Conservation (phyloP, 2,329 filamentous ascomycete species). For the Talaromyces sp. region DNA sequence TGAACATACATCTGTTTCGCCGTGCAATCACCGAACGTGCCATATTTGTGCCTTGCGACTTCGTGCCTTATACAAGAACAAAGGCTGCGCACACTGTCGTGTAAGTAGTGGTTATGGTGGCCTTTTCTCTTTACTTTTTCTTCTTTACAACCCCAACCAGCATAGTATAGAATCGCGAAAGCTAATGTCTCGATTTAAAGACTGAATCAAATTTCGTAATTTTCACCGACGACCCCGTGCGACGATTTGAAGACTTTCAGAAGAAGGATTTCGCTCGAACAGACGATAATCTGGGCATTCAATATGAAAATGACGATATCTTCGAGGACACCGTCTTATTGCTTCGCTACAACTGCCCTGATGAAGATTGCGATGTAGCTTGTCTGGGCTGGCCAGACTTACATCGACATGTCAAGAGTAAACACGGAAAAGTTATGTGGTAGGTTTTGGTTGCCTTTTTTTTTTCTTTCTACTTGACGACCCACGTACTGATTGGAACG, state of each 20-base stretch:
- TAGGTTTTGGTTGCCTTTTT: slow-evolving; percentile 46
- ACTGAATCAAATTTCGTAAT: slow-evolving; percentile 69
- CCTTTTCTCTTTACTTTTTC: background rate
- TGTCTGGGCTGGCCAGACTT: slow-evolving; percentile 79
- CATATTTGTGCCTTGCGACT: slow-evolving; percentile 92
- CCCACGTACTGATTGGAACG: slow-evolving; percentile 8
- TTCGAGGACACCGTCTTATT: slow-evolving; percentile 87
- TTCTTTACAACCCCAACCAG: too few relatives aligned
- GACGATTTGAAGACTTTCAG: slow-evolving; percentile 82
- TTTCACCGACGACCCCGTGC: slow-evolving; percentile 82
- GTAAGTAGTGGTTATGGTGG: slow-evolving; percentile 54
- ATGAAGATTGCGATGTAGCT: slow-evolving; percentile 79
- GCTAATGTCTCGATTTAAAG: slow-evolving; percentile 27
- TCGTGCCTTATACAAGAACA: slow-evolving; percentile 92
- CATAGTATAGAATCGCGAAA: background rate
- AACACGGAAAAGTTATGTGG: slow-evolving; percentile 86
- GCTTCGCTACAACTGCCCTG: slow-evolving; percentile 92
- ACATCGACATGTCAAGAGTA: slow-evolving; percentile 77
- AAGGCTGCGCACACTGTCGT: slow-evolving; percentile 93
- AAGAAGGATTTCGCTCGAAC: slow-evolving; percentile 72
- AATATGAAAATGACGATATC: slow-evolving; percentile 85
- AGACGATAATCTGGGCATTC: slow-evolving; percentile 87
- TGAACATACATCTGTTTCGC: slow-evolving; percentile 82
- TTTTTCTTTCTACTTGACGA: background rate
- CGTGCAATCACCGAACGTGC: slow-evolving; percentile 95